These are phyloP conservation scores for Apiospora kogelbergensis DNA, from an alignment of 2,329 filamentous ascomycete genomes.

Conservation along the genomic window DNA sequence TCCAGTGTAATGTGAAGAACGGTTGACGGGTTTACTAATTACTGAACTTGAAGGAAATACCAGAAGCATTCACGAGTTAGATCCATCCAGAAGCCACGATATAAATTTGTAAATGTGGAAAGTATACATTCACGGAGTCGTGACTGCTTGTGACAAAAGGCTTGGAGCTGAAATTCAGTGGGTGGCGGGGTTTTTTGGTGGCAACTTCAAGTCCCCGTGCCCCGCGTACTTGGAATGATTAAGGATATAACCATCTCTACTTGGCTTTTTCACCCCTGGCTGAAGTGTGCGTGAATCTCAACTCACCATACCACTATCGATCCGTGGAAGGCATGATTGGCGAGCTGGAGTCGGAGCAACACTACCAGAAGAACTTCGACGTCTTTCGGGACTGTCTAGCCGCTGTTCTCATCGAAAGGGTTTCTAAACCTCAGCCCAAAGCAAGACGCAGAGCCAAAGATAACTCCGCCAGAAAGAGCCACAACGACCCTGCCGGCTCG, in stretches of 20 bases:
- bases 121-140: no score
- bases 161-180: not conserved
- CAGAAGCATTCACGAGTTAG: no score
- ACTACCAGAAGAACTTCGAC: slow-evolving; percentile 54
- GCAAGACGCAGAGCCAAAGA: slow-evolving; percentile 45
- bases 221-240: not conserved
- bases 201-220: not conserved
- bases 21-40: no score
- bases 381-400: slow-evolving; percentile 76
- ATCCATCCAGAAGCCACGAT: no score
- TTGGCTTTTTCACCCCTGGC: no score
- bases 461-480: slow-evolving; percentile 25
- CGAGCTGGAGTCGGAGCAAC: not conserved
- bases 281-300: no score
- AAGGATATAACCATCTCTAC: not conserved
- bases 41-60: no score
- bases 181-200: not conserved
- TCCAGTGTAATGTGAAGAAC: no score
- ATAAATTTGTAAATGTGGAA: no score
- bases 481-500: not conserved
- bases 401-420: slow-evolving; percentile 63
- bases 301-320: no score
- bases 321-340: not conserved
- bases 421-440: slow-evolving; percentile 42
- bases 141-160: no score